Evolutionary conservation across 805 yeast species (phyloP).

Genomic region (Hanseniaspora guilliermondii): DNA sequence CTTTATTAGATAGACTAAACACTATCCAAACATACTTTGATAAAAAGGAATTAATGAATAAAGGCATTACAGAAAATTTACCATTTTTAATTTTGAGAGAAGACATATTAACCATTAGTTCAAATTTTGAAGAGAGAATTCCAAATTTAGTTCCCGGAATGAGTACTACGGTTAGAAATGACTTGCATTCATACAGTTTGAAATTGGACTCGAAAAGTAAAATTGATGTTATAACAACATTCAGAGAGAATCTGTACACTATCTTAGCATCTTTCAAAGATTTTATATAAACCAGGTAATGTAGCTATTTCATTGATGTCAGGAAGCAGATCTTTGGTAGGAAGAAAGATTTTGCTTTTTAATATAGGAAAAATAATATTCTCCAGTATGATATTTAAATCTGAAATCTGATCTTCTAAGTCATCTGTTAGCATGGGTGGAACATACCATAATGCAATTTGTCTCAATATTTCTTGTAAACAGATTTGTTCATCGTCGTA

Average conservation of each 20-base stretch:
- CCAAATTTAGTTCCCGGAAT: conserved; percentile 11
- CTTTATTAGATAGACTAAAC: conserved; percentile 8
- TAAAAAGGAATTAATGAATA: conserved; percentile 2
- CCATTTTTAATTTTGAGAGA: conserved; percentile 11
- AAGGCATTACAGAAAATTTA: neutral
- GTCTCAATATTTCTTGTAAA: conserved; percentile 48
- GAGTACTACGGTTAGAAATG: conserved; percentile 8
- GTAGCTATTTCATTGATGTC: conserved; percentile 78
- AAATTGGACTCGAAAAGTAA: neutral
- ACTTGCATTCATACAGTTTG: neutral
- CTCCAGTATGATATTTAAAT: conserved; percentile 37
- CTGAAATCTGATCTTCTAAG: conserved; percentile 20
- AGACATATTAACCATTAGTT: conserved; percentile 8
- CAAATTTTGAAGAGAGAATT: conserved; percentile 9
- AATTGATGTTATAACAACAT: neutral
- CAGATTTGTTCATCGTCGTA: conserved; percentile 63
- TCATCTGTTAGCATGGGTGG: conserved; percentile 40
- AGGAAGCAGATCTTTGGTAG: conserved; percentile 33
- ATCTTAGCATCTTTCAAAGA: conserved; percentile 75
- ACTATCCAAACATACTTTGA: conserved; percentile 6
- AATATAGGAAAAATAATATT: conserved; percentile 52
- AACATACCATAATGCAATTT: conserved; percentile 59
- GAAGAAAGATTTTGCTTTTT: conserved; percentile 52
- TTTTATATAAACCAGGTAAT: conserved; percentile 78
- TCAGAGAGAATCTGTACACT: conserved; percentile 7